Conservation (phyloP, 2,329 filamentous ascomycete genomes). For the Hypoxylon sp. region DNA sequence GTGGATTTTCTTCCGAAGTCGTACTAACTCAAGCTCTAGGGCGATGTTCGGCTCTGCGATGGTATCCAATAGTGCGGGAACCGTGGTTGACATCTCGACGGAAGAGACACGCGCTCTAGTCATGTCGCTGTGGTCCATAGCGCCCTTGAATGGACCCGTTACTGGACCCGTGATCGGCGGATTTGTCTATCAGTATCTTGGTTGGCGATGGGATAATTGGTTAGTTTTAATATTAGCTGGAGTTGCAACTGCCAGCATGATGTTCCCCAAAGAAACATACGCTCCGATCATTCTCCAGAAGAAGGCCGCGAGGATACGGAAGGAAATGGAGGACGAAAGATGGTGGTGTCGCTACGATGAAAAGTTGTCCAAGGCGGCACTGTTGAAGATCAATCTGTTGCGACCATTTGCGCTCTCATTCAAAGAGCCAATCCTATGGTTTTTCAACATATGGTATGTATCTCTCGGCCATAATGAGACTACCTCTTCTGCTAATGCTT, state of each 20-base stretch:
- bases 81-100: constrained; percentile 84
- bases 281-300: constrained; percentile 77
- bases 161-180: constrained; percentile 83
- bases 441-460: constrained; percentile 75
- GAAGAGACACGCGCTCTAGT: constrained; percentile 86
- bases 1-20: constrained; percentile 42
- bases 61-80: constrained; percentile 87
- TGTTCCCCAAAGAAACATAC: constrained; percentile 81
- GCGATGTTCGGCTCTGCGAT: constrained; percentile 83
- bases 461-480: not conserved
- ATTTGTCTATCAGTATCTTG: constrained; percentile 81
- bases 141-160: constrained; percentile 79
- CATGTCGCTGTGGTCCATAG: constrained; percentile 86
- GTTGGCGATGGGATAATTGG: constrained; percentile 93
- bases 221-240: constrained; percentile 80
- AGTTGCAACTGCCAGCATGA: constrained; percentile 71
- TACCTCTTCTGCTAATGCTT: not conserved
- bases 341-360: constrained; percentile 89
- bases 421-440: constrained; percentile 85
- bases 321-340: constrained; percentile 77
- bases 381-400: constrained; percentile 82
- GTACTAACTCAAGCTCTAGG: constrained; percentile 53
- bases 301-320: constrained; percentile 74
- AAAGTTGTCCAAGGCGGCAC: constrained; percentile 71
- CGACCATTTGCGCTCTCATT: constrained; percentile 83